Evolutionary conservation across 768 basidiomycete species (phyloP).

Genomic region (Hydnum rufescens): DNA sequence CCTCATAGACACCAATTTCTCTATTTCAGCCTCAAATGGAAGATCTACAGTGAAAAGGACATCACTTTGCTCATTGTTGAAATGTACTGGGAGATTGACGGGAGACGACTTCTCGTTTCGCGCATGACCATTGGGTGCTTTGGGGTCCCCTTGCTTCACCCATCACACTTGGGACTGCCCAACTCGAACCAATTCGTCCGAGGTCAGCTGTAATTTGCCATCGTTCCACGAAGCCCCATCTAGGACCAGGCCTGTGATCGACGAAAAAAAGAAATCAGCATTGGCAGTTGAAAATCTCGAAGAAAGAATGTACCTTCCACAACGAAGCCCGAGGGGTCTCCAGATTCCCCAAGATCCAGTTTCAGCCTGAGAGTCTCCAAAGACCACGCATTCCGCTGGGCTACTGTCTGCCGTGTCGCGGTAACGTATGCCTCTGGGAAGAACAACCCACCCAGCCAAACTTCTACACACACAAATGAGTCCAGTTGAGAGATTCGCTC

Average conservation of each 20-base stretch:
- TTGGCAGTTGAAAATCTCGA: too few species aligned
- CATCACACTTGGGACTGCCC: slow-evolving; percentile 73
- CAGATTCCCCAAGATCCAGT: slow-evolving; percentile 65
- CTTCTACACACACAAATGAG: slow-evolving; percentile 46
- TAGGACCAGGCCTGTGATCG: slow-evolving; percentile 47
- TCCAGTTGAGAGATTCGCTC: slow-evolving; percentile 46
- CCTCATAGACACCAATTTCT: slow-evolving; percentile 60
- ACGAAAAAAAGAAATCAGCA: background rate
- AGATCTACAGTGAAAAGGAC: slow-evolving; percentile 81
- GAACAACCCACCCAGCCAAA: slow-evolving; percentile 89
- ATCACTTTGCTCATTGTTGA: slow-evolving; percentile 76
- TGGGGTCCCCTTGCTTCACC: slow-evolving; percentile 25
- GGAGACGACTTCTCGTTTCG: too few species aligned
- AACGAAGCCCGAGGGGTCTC: slow-evolving; percentile 60
- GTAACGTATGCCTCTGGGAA: slow-evolving; percentile 95
- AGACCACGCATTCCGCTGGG: slow-evolving; percentile 81
- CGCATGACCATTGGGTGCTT: too few species aligned
- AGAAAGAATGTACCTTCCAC: slow-evolving; percentile 52
- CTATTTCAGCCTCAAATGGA: slow-evolving; percentile 47
- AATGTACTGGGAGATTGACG: slow-evolving; percentile 83
- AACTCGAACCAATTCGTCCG: slow-evolving; percentile 61
- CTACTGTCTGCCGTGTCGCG: slow-evolving; percentile 87
- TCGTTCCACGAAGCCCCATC: slow-evolving; percentile 68
- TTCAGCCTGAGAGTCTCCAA: slow-evolving; percentile 68
- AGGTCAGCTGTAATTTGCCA: slow-evolving; percentile 57